Conservation (phyloP, 2,329 filamentous ascomycete species). For the Capronia coronata region DNA sequence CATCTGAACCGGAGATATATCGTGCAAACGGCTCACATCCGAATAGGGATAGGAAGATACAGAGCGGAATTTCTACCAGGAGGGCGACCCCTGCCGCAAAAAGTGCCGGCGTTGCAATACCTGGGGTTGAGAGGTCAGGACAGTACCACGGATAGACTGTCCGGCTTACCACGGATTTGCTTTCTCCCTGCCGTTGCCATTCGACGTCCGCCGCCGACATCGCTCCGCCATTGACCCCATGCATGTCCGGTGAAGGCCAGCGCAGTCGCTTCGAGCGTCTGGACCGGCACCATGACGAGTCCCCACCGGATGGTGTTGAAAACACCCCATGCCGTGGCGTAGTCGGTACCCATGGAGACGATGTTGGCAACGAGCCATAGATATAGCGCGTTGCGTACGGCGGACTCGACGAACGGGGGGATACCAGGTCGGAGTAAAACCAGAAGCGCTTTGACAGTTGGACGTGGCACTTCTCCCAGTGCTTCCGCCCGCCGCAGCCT, state of each 20-base stretch:
- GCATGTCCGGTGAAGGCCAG: slow-evolving; percentile 60
- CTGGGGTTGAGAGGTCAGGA: slow-evolving; percentile 19
- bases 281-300: slow-evolving; percentile 65
- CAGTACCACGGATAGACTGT: neutral
- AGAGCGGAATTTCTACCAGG: slow-evolving; percentile 55
- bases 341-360: slow-evolving; percentile 55
- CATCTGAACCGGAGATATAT: slow-evolving; percentile 53
- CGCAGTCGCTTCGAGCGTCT: slow-evolving; percentile 59
- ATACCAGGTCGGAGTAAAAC: slow-evolving; percentile 53
- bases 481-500: slow-evolving; percentile 15
- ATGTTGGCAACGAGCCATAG: slow-evolving; percentile 64
- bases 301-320: slow-evolving; percentile 72
- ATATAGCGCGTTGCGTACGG: slow-evolving; percentile 61
- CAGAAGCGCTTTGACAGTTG: slow-evolving; percentile 42
- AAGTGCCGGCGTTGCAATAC: slow-evolving; percentile 49
- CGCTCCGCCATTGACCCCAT: slow-evolving; percentile 52
- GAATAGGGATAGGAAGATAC: slow-evolving; percentile 54
- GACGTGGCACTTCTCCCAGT: slow-evolving; percentile 28
- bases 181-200: slow-evolving; percentile 31
- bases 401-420: slow-evolving; percentile 58
- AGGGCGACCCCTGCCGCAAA: slow-evolving; percentile 50
- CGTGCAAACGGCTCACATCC: slow-evolving; percentile 56
- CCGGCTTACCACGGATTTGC: slow-evolving; percentile 29
- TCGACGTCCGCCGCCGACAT: slow-evolving; percentile 30
- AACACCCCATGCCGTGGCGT: slow-evolving; percentile 66